Base-by-base conservation (phyloP, 495 filamentous ascomycete genomes). In the Terfezia boudieri region DNA sequence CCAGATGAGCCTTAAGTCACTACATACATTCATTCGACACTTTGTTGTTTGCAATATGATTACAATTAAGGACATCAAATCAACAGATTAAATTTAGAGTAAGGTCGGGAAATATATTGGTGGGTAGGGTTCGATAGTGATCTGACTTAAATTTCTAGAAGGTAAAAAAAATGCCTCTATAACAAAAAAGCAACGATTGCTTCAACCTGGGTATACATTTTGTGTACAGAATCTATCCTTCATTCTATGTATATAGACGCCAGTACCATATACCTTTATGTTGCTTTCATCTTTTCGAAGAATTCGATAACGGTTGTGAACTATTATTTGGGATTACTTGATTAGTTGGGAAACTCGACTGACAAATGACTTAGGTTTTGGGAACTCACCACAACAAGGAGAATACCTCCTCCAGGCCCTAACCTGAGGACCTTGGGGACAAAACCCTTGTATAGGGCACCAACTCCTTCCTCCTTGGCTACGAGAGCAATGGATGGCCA, bases 381-480 rank as follows among this genome's bases (percentile, higher is more conserved):
- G 62, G 59, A 16, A 66, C 55, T 43, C 64, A 64, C 55, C 37
- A 41, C 51, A 49, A 37, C 32, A 22, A 48, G 53, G 32, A 53
- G 36, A 2, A 12, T 57, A 58, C 69, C 69, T 67, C 86, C 86
- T 67, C 86, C 86, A 23, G 86, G 86, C 20, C 86, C 86, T 53
- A 93, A 69, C 69, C 86, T 75, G 53, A 93, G 73, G 37, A 98
- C 89, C 76, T 98, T 98, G 48, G 90, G 90, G 41, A 92, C 56
- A 74, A 98, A 98, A 6, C 90, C 90, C 75, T 98, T 98, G 72
- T 98, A 98, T 50, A 98, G 72, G 11, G 90, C 90, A 14, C 67
- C 71, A 63, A 94, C 90, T 10, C 90, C 90, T 65, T 98, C 90
- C 71, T 98, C 90, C 70, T 76, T 86, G 69, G 85, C 79, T 49